A percentile compares a stretch with the other conserved stretches of the same genome.
Evolutionary conservation across 2,329 filamentous ascomycete genomes (phyloP).

Genomic region (Exophiala lecanii-corni): DNA sequence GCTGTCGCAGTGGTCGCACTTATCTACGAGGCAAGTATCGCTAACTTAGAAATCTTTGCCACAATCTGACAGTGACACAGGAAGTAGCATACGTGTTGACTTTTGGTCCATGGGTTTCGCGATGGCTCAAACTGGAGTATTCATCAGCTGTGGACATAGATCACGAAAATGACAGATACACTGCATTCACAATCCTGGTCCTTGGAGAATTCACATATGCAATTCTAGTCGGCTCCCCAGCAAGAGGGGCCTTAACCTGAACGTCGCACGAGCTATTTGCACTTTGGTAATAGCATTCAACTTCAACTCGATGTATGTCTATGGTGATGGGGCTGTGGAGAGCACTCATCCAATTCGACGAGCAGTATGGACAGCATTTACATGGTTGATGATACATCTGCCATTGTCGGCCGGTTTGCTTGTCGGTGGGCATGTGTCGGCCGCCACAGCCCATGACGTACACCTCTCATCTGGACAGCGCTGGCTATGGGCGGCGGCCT

Average conservation of each 20-base stretch:
- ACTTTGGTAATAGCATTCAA: conserved; percentile 48
- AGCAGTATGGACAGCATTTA: conserved; percentile 42
- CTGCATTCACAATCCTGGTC: conserved; percentile 51
- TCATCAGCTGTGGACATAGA: conserved; percentile 48
- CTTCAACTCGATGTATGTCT: conserved; percentile 49
- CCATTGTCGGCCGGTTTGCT: conserved; percentile 44
- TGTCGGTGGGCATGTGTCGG: conserved; percentile 46
- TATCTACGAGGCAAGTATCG: conserved; percentile 26
- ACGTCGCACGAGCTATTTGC: conserved; percentile 45
- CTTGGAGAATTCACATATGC: conserved; percentile 49
- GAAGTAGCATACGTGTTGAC: conserved; percentile 43
- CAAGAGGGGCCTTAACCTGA: conserved; percentile 43
- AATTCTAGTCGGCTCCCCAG: conserved; percentile 46
- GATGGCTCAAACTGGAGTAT: conserved; percentile 39
- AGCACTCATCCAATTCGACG: conserved; percentile 44
- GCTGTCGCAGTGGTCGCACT: conserved; percentile 42
- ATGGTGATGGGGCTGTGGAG: conserved; percentile 44
- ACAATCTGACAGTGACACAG: conserved; percentile 29
- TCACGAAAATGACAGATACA: conserved; percentile 49
- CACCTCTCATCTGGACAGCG: conserved; percentile 41
- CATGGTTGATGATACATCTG: conserved; percentile 44
- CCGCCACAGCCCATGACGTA: conserved; percentile 37
- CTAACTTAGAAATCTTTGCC: neutral
- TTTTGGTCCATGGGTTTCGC: conserved; percentile 44
- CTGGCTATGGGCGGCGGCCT: conserved; percentile 47